These are phyloP conservation scores for Allium fistulosum DNA, from an alignment of 106 monocot species.

Conservation along the genomic window DNA sequence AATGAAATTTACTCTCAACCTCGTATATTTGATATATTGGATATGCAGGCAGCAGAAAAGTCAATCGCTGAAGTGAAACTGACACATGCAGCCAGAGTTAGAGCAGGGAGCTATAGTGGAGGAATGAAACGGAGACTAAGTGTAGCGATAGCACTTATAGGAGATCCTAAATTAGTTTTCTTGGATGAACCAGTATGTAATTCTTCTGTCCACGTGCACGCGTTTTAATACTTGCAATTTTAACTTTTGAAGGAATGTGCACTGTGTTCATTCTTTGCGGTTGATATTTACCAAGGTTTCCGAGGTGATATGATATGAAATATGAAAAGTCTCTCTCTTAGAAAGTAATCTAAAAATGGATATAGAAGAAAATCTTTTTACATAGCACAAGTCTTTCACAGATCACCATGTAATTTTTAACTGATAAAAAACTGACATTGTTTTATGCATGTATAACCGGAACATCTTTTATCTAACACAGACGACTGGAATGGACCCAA, in stretches of 20 bases:
- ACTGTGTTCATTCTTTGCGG: not conserved
- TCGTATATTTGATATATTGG: not conserved
- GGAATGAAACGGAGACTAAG: slow-evolving; percentile 93
- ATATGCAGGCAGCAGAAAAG: slow-evolving; percentile 58
- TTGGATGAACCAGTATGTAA: slow-evolving; percentile 82
- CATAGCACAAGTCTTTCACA: too few relatives aligned
- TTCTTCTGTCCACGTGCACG: not conserved
- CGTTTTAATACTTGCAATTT: too few relatives aligned
- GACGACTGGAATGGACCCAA: slow-evolving; percentile 98
- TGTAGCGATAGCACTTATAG: slow-evolving; percentile 86
- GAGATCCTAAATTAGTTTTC: slow-evolving; percentile 90
- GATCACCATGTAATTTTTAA: too few relatives aligned
- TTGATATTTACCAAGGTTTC: not conserved
- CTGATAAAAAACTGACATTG: too few relatives aligned
- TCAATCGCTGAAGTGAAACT: slow-evolving; percentile 86
- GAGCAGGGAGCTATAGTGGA: slow-evolving; percentile 92
- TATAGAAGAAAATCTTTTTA: too few relatives aligned
- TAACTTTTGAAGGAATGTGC: too few relatives aligned
- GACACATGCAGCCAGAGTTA: slow-evolving; percentile 44
- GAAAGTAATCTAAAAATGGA: too few relatives aligned
- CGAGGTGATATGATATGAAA: not conserved
- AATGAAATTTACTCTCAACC: not conserved
- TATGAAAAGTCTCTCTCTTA: too few relatives aligned
- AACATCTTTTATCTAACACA: slow-evolving; percentile 9
- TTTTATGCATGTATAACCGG: too few relatives aligned